Conservation (phyloP, 2,329 filamentous ascomycete genomes). For the Cercospora brassicicola region DNA sequence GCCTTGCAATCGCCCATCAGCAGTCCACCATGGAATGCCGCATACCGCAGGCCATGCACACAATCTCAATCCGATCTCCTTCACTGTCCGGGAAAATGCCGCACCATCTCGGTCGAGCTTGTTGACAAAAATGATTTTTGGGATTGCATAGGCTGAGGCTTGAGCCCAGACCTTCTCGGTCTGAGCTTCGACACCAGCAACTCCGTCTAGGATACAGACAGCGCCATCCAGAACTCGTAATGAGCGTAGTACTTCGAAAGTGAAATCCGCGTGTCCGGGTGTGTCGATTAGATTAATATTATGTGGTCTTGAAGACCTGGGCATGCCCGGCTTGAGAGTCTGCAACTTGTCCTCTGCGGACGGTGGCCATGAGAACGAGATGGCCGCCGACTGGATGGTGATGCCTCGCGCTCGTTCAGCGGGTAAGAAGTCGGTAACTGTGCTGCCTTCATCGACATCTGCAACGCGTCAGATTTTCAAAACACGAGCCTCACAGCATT, state of each 20-base stretch:
- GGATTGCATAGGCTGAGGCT: slow-evolving; percentile 80
- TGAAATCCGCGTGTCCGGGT: slow-evolving; percentile 94
- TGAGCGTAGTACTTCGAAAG: slow-evolving; percentile 91
- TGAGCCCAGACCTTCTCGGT: slow-evolving; percentile 96
- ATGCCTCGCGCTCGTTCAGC: slow-evolving; percentile 90
- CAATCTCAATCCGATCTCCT: slow-evolving; percentile 77
- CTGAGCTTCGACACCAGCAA: slow-evolving; percentile 92
- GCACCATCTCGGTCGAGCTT: slow-evolving; percentile 83
- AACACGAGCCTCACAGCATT: too few species aligned
- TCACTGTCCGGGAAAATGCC: slow-evolving; percentile 78
- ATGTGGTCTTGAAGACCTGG: slow-evolving; percentile 58
- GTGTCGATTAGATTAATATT: slow-evolving; percentile 93
- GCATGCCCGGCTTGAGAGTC: slow-evolving; percentile 24
- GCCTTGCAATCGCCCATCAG: slow-evolving; percentile 73
- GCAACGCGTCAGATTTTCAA: slow-evolving; percentile 12
- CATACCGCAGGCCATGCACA: slow-evolving; percentile 86
- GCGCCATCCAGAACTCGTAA: slow-evolving; percentile 84
- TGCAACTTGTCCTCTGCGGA: slow-evolving; percentile 33
- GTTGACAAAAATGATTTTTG: slow-evolving; percentile 78
- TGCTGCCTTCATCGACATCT: slow-evolving; percentile 95
- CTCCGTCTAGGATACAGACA: slow-evolving; percentile 88
- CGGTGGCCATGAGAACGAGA: slow-evolving; percentile 90
- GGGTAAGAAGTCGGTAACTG: slow-evolving; percentile 93
- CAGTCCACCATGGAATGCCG: slow-evolving; percentile 88
- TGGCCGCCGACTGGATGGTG: slow-evolving; percentile 95